These are phyloP conservation scores for Entamoeba histolytica DNA, from an alignment of 208 protist genomes.

Conservation along the genomic window DNA sequence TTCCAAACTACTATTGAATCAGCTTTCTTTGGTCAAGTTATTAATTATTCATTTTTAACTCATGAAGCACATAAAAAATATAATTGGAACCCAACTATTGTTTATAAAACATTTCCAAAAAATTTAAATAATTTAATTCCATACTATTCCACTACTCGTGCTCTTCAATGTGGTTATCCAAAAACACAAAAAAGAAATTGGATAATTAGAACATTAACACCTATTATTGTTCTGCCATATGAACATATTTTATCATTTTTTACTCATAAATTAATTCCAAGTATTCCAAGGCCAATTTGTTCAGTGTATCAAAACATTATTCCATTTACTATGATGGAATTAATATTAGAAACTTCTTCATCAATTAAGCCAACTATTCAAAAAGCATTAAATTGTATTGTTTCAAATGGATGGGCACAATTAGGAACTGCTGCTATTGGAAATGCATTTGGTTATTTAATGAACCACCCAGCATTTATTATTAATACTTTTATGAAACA, in stretches of 20 bases:
- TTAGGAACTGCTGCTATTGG: not conserved
- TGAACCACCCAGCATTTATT: not conserved
- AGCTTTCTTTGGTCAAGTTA: not conserved
- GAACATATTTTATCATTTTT: not conserved
- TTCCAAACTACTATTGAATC: not conserved
- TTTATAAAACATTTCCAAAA: not conserved
- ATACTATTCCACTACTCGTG: not conserved
- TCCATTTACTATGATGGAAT: not conserved
- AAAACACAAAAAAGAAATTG: not conserved
- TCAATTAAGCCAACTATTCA: not conserved
- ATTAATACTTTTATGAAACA: not conserved
- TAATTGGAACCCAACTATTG: not conserved
- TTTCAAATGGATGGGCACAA: not conserved
- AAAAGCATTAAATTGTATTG: not conserved
- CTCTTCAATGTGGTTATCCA: not conserved
- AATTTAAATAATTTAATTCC: not conserved
- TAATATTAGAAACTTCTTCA: not conserved
- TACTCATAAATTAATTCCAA: not conserved
- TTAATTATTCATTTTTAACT: not conserved
- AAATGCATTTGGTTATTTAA: not conserved
- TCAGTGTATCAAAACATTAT: not conserved
- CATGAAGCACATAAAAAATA: not conserved
- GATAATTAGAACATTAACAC: not conserved
- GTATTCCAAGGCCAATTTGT: not conserved
- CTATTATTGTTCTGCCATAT: not conserved